phyloP scores from a whole-genome alignment of 352 stramenopile species.

The Blastocystis sp. region DNA sequence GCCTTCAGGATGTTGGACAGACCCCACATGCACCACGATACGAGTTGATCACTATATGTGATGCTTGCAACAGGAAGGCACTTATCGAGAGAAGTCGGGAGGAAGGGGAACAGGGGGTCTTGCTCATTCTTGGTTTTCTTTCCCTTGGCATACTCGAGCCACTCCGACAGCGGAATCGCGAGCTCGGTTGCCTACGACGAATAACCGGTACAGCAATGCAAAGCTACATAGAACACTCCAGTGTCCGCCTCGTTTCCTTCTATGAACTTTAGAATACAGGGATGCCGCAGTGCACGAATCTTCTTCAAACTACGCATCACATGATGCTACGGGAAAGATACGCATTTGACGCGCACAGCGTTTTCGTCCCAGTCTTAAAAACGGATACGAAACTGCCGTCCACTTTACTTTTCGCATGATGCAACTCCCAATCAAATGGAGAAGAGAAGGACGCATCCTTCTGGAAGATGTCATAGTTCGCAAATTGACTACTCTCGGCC shows the following conservation, averaged over 20 bases:
- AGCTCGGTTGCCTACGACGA: slow-evolving; percentile 55
- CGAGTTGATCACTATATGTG: slow-evolving; percentile 50
- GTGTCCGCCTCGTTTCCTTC: slow-evolving; percentile 67
- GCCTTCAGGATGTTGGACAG: slow-evolving; percentile 56
- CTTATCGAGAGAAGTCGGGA: slow-evolving; percentile 62
- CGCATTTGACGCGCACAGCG: slow-evolving; percentile 15
- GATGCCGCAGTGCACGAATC: slow-evolving; percentile 58
- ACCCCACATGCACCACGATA: slow-evolving; percentile 67
- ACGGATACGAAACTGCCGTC: slow-evolving; percentile 55
- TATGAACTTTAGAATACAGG: slow-evolving; percentile 68
- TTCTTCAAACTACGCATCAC: slow-evolving; percentile 62
- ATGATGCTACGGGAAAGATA: neutral
- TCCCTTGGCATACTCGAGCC: slow-evolving; percentile 65
- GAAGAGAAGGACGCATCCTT: slow-evolving; percentile 30
- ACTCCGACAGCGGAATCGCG: slow-evolving; percentile 55
- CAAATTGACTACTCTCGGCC: slow-evolving; percentile 61
- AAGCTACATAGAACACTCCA: slow-evolving; percentile 68
- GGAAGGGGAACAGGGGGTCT: slow-evolving; percentile 42
- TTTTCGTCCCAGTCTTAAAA: slow-evolving; percentile 40
- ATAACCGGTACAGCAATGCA: neutral
- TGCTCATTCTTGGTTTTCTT: slow-evolving; percentile 24
- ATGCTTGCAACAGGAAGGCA: neutral
- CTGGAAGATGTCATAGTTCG: slow-evolving; percentile 65
- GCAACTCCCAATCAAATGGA: slow-evolving; percentile 67
- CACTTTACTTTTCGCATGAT: slow-evolving; percentile 62